phyloP scores from a whole-genome alignment of 1,139 yeast species.

The Debaryomycetaceae sp. region DNA sequence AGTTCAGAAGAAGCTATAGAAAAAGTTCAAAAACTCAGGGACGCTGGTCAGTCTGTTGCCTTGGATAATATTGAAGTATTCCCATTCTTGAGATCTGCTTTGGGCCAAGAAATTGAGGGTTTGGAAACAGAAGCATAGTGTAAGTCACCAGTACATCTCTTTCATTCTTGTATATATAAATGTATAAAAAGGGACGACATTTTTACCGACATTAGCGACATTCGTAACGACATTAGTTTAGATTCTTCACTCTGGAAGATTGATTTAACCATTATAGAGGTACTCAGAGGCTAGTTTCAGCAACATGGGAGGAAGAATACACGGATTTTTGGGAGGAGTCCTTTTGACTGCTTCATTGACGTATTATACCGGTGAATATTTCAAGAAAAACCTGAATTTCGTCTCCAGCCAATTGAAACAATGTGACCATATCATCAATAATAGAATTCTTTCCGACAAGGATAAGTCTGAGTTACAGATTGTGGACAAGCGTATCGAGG shows the following conservation, averaged over 20 bases:
- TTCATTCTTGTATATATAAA: not conserved
- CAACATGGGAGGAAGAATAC: constrained; percentile 61
- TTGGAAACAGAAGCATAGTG: constrained; percentile 7
- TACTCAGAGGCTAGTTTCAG: not conserved
- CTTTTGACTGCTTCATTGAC: constrained; percentile 62
- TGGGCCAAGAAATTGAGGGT: constrained; percentile 18
- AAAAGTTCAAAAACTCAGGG: constrained; percentile 46
- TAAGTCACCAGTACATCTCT: not conserved
- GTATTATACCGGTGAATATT: constrained; percentile 60
- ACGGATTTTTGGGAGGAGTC: constrained; percentile 70
- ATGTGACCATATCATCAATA: constrained; percentile 48
- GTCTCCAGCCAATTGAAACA: constrained; percentile 48
- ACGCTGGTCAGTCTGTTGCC: constrained; percentile 21
- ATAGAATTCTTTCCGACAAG: constrained; percentile 42
- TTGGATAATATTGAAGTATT: constrained; percentile 43
- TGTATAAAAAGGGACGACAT: constrained; percentile 1
- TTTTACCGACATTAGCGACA: constrained; percentile 2
- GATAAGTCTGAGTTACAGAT: constrained; percentile 36
- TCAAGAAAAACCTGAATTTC: constrained; percentile 46
- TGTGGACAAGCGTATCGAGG: constrained; percentile 36
- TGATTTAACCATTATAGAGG: not conserved
- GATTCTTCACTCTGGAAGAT: not conserved
- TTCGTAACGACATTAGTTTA: constrained; percentile 1
- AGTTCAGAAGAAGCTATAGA: constrained; percentile 52
- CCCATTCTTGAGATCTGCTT: constrained; percentile 37